A percentile compares a stretch with the other conserved stretches of the same genome.
These are phyloP conservation scores for Paraleonurus japonicus DNA, from an alignment of 257 asterid genomes.

Conservation along the genomic window DNA sequence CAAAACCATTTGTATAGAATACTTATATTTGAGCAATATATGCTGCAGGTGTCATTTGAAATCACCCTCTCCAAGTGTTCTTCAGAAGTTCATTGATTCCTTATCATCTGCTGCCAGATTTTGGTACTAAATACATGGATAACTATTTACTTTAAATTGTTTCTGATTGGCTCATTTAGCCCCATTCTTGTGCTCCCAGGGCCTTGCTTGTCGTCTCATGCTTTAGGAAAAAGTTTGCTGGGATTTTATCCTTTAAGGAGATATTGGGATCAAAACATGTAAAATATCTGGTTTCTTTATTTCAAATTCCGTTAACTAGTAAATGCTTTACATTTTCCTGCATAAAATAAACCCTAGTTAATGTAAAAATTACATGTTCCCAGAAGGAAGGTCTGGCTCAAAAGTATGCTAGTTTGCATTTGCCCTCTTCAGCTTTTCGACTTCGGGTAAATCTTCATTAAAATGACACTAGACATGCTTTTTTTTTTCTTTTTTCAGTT, in stretches of 20 bases:
- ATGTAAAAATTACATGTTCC: conserved; percentile 48
- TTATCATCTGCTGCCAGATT: conserved; percentile 69
- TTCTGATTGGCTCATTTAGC: conserved; percentile 15
- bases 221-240: conserved; percentile 64
- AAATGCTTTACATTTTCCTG: conserved; percentile 8
- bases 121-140: conserved; percentile 49
- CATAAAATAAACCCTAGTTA: conserved; percentile 36
- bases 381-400: conserved; percentile 91
- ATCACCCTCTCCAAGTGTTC: conserved; percentile 50
- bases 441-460: conserved; percentile 46
- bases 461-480: background rate
- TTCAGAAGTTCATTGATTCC: conserved; percentile 65
- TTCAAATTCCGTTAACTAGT: background rate
- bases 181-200: conserved; percentile 55
- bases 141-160: background rate
- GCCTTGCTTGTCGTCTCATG: conserved; percentile 59
- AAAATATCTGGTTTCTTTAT: conserved; percentile 28
- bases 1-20: background rate
- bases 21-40: conserved; percentile 23
- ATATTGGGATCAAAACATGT: conserved; percentile 84
- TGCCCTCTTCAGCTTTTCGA: conserved; percentile 53
- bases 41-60: conserved; percentile 57
- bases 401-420: conserved; percentile 49
- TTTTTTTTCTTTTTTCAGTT: conserved; percentile 14
- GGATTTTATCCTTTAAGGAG: conserved; percentile 63